Evolutionary conservation across 2,329 filamentous ascomycete genomes (phyloP).

Genomic region (Oidium heveae): DNA sequence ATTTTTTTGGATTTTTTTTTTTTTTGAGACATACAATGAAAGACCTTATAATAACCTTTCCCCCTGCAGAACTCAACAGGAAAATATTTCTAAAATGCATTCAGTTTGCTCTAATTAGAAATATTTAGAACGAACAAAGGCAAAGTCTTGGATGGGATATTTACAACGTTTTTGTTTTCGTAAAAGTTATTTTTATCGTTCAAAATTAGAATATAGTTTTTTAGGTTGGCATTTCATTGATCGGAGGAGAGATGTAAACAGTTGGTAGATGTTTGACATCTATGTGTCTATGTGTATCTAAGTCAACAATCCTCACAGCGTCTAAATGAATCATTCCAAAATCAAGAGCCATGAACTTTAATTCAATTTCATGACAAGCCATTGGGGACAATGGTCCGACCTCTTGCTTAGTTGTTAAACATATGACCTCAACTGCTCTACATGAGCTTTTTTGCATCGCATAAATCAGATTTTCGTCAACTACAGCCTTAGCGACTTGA

Average conservation of each 20-base stretch:
- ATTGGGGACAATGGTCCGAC: slow-evolving; percentile 47
- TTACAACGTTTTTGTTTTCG: too few species aligned
- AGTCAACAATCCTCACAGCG: slow-evolving; percentile 45
- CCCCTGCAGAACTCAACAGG: too few species aligned
- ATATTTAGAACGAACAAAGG: too few species aligned
- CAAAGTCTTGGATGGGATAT: too few species aligned
- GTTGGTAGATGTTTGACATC: slow-evolving; percentile 52
- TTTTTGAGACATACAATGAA: too few species aligned
- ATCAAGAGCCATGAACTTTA: slow-evolving; percentile 43
- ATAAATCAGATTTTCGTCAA: slow-evolving; percentile 48
- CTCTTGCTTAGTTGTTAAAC: slow-evolving; percentile 46
- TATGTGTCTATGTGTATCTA: slow-evolving; percentile 49
- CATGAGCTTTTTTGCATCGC: slow-evolving; percentile 40
- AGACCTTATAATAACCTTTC: too few species aligned
- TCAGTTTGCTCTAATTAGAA: too few species aligned
- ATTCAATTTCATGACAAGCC: slow-evolving; percentile 47
- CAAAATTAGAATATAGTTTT: too few species aligned
- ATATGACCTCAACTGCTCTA: slow-evolving; percentile 44
- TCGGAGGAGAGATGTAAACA: slow-evolving; percentile 25
- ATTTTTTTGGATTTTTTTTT: too few species aligned
- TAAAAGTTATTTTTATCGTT: too few species aligned
- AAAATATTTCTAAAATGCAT: too few species aligned
- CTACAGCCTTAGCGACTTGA: slow-evolving; percentile 33
- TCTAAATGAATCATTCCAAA: slow-evolving; percentile 46
- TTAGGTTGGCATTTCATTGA: too few species aligned